Base-by-base conservation (phyloP, 768 basidiomycete genomes). In the Macrolepiota dolichaula region DNA sequence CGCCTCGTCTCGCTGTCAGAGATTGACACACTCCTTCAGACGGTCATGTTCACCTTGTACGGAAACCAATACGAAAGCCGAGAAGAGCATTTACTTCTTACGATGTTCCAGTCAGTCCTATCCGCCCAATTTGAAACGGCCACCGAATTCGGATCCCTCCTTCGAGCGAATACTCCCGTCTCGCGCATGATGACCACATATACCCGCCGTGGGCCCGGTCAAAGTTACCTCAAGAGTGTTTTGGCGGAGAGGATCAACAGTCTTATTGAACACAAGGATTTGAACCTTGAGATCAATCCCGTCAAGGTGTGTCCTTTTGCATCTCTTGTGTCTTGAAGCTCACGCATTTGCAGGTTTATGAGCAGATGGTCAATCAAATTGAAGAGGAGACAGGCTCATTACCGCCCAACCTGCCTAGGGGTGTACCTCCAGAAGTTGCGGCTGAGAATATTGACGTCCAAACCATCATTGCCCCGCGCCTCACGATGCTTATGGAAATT, bases 111-210 rank as follows among this genome's bases (percentile, higher is more conserved):
- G 79, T 95, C 94, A 68, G 97, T 99, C 11, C 81, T 99, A 4
- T 96, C 96, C 50, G 96, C 97, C 25, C 97, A 99, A 74, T 99
- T 99, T 78, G 97, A 99, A 75, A 98, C 94, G 1, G 95, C 97
- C 15, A 96, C 95, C 57, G 97, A 99, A 74, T 98, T 99, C 67
- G 96, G 96, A n/a, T 98, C 96, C 4, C 83, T 99, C 11, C 85
- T 99, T 29, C 92, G 97, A 57, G 97, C 97, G 62, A 99, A 99
- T 75, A 99, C 97, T 53, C 97, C 97, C 51, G 97, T 99, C 24
- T 98, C 95, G 52, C 89, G 97, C 40, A 99, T 99, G 97, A 99
- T 99, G 97, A 99, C 97, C 49, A 98, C 97, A 19, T 99, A 99
- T 76, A 98, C 97, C 56, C 92, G 97, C 62, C 91, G 97, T 58